Evolutionary conservation across 257 asterid genomes (phyloP).

Genomic region (Jacaranda mimosifolia): DNA sequence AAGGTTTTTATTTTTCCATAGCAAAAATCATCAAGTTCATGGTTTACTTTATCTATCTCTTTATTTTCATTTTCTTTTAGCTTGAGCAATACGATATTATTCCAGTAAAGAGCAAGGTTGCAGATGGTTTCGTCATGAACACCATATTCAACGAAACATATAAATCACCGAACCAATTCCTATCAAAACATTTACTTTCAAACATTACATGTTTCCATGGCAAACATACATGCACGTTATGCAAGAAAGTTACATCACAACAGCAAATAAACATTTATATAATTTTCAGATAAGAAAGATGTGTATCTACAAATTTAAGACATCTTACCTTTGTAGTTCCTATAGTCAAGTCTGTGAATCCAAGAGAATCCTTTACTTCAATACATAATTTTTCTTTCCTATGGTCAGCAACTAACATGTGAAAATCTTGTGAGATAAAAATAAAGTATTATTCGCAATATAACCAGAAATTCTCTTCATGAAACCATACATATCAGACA

Average conservation of each 20-base stretch:
- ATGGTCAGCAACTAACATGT: constrained; percentile 88
- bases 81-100: background rate
- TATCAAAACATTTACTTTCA: background rate
- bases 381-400: constrained; percentile 70
- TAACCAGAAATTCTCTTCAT: constrained; percentile 28
- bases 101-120: constrained; percentile 14
- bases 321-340: constrained; percentile 84
- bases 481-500: constrained; percentile 14
- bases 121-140: background rate
- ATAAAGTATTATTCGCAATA: constrained; percentile 26
- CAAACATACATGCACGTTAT: background rate
- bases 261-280: constrained; percentile 21
- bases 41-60: background rate
- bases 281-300: constrained; percentile 7
- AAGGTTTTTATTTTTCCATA: no score
- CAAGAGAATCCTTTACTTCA: constrained; percentile 91
- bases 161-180: background rate
- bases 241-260: constrained; percentile 1
- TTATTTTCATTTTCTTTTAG: background rate
- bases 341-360: constrained; percentile 79
- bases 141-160: constrained; percentile 2
- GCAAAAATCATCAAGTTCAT: no score
- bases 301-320: constrained; percentile 26
- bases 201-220: background rate
- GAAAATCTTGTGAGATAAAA: constrained; percentile 74